Evolutionary conservation across 75 land plant genomes (phyloP).

Genomic region (Picea sitchensis): DNA sequence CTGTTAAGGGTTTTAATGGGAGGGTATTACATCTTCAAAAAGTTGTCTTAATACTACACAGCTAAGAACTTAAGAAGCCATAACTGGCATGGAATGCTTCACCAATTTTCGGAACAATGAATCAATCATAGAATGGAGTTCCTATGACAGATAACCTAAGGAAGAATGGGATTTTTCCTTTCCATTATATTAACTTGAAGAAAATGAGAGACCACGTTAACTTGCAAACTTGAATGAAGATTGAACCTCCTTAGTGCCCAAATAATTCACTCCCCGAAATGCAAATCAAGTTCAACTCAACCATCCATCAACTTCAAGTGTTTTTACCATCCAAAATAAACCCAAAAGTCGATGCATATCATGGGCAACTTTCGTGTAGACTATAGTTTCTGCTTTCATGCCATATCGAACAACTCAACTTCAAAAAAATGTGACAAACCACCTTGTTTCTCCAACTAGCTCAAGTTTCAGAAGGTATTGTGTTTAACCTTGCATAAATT

Average conservation of each 20-base stretch:
- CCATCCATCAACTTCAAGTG: neutral
- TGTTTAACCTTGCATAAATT: neutral
- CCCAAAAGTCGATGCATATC: neutral
- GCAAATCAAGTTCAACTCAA: neutral
- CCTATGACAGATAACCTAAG: too few species aligned
- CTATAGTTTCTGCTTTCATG: too few species aligned
- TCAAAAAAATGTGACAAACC: neutral
- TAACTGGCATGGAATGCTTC: too few species aligned
- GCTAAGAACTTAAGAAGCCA: too few species aligned
- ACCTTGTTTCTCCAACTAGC: too few species aligned
- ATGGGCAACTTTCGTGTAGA: neutral
- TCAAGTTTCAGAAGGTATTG: neutral
- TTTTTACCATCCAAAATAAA: neutral
- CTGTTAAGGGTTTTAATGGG: neutral
- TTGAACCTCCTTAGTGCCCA: neutral
- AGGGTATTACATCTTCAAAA: too few species aligned
- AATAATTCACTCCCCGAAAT: neutral
- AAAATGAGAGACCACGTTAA: neutral
- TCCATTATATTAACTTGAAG: too few species aligned
- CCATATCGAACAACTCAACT: neutral
- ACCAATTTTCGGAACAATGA: too few species aligned
- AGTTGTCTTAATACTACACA: too few species aligned
- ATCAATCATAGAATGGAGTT: too few species aligned
- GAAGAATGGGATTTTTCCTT: too few species aligned
- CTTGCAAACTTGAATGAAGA: neutral